These are phyloP conservation scores for Musa itinerans DNA, from an alignment of 176 grass and related monocot genomes.

Conservation along the genomic window DNA sequence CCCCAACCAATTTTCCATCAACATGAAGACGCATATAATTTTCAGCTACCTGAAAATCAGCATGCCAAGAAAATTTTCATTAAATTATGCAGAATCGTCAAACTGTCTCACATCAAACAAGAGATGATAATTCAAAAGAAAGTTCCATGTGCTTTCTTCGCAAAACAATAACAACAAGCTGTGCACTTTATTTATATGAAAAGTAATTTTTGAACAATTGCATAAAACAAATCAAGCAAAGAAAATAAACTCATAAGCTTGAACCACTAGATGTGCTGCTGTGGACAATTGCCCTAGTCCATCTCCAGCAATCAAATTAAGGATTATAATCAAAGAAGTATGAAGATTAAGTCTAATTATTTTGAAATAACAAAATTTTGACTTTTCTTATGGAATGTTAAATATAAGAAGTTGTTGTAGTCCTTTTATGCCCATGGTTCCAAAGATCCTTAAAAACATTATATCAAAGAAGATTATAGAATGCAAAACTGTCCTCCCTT, in stretches of 20 bases:
- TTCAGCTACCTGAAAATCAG: constrained; percentile 46
- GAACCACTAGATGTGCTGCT: no score
- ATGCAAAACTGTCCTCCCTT: background rate
- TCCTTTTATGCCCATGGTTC: background rate
- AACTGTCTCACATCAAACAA: background rate
- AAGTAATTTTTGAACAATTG: background rate
- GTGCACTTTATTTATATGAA: background rate
- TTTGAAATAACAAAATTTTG: background rate
- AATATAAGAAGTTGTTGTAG: background rate
- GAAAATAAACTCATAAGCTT: background rate
- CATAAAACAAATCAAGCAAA: background rate
- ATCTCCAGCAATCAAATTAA: background rate
- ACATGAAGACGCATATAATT: constrained; percentile 53
- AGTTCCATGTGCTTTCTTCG: background rate
- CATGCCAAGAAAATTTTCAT: constrained; percentile 4
- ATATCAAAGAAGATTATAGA: background rate
- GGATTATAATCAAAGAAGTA: background rate
- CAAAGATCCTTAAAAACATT: background rate
- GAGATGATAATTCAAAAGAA: background rate
- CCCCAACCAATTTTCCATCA: constrained; percentile 46
- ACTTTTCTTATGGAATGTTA: background rate
- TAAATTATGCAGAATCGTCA: background rate
- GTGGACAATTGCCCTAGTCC: no score
- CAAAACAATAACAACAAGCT: no score
- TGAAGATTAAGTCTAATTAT: background rate